Evolutionary conservation across 2,329 filamentous ascomycete genomes (phyloP).

Genomic region (Fusarium redolens): DNA sequence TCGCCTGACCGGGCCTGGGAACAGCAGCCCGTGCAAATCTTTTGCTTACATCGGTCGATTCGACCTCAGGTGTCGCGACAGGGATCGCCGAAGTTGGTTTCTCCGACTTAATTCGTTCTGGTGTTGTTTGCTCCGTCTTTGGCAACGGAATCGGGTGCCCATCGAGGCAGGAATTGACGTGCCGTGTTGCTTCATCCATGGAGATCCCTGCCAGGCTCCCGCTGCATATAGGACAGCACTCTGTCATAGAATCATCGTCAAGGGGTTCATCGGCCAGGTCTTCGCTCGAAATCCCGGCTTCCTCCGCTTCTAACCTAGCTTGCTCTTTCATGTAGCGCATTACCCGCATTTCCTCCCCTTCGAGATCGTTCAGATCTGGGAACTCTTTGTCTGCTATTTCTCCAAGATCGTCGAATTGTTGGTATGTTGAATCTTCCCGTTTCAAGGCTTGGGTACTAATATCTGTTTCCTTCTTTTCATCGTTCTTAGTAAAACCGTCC

Average conservation of each 20-base stretch:
- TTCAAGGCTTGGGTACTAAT: slow-evolving; percentile 38
- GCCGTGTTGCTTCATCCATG: slow-evolving; percentile 76
- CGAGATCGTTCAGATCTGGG: slow-evolving; percentile 61
- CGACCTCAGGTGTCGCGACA: slow-evolving; percentile 44
- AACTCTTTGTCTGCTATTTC: slow-evolving; percentile 63
- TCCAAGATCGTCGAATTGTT: slow-evolving; percentile 52
- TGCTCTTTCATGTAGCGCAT: slow-evolving; percentile 82
- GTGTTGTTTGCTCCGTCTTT: slow-evolving; percentile 31
- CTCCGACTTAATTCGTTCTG: slow-evolving; percentile 20
- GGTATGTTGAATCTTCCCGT: slow-evolving; percentile 47
- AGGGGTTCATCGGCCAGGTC: slow-evolving; percentile 50
- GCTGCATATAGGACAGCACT: slow-evolving; percentile 82
- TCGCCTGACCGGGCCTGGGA: slow-evolving; percentile 82
- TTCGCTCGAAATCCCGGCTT: slow-evolving; percentile 56
- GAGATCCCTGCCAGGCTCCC: slow-evolving; percentile 69
- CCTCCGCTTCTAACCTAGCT: slow-evolving; percentile 71
- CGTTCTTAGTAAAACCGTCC: slow-evolving; percentile 41
- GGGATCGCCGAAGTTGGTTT: slow-evolving; percentile 6
- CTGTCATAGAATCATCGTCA: slow-evolving; percentile 47
- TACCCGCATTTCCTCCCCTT: slow-evolving; percentile 74
- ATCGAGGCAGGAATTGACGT: slow-evolving; percentile 95
- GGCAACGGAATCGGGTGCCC: slow-evolving; percentile 75
- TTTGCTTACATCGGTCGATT: slow-evolving; percentile 59
- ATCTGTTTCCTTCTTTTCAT: slow-evolving; percentile 30
- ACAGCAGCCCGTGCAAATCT: slow-evolving; percentile 75